These are phyloP conservation scores for Aschersonia sp. DNA, from an alignment of 2,329 filamentous ascomycete species.

Conservation along the genomic window DNA sequence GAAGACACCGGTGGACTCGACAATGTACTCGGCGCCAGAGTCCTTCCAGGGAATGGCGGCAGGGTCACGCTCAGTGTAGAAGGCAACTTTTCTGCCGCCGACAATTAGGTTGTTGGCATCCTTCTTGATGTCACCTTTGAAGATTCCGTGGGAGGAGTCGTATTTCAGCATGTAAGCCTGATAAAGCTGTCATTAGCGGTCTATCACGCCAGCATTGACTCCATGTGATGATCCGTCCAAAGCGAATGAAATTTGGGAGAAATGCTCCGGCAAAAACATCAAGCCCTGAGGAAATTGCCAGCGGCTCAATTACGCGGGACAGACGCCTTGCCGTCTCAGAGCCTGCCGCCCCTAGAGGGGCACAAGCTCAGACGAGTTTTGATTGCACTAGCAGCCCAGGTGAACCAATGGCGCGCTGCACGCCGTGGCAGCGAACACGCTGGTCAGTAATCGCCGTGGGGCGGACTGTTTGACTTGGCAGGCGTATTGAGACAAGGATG, in stretches of 20 bases:
- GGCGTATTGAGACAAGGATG: background rate
- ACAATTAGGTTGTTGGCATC: slow-evolving; percentile 60
- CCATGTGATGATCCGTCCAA: no score
- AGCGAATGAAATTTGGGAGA: no score
- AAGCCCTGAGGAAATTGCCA: no score
- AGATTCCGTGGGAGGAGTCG: slow-evolving; percentile 90
- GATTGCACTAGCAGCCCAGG: no score
- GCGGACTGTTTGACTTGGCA: background rate
- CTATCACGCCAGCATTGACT: no score
- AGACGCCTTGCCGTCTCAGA: background rate
- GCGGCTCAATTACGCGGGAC: no score
- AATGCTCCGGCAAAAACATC: no score
- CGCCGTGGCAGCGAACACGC: background rate
- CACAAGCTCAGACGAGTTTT: no score
- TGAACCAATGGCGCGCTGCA: background rate
- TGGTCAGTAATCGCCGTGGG: background rate
- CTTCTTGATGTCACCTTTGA: slow-evolving; percentile 81
- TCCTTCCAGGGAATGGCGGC: slow-evolving; percentile 79
- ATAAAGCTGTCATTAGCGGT: no score
- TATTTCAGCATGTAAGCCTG: slow-evolving; percentile 99
- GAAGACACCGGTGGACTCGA: slow-evolving; percentile 98
- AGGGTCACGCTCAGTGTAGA: slow-evolving; percentile 89
- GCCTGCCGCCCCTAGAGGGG: no score
- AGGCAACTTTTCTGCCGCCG: slow-evolving; percentile 90
- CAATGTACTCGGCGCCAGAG: slow-evolving; percentile 80